Base-by-base conservation (phyloP, 352 stramenopile species). In the Phytopythium oedochilum region DNA sequence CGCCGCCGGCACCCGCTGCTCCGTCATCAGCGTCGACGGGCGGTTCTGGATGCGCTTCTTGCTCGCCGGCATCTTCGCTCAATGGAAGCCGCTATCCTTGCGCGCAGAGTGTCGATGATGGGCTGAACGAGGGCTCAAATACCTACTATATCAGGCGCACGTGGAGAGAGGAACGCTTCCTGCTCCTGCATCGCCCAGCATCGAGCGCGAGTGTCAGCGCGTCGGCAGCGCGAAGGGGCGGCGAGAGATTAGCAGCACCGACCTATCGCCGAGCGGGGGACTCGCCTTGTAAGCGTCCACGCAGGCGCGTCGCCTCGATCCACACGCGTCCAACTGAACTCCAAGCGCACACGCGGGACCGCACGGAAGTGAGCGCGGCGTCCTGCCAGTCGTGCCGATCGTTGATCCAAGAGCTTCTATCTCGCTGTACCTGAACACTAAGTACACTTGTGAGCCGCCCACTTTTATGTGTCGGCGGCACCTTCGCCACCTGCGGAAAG, bases 1-100 rank as follows among this genome's bases (percentile, higher is more conserved):
- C 31, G 74, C 71, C 14, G 77, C 68, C 0, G 78, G 82, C 43
- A 89, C 77, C 47, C 71, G 70, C 47, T 89, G 82, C 36, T 68
- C 70, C 35, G 61, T 66, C 44, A 77, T 63, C 36, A 73, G 64
- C 46, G 72, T 51, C n/a, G 68, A 55, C 18, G 63, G 67, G 34
- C 78, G 73, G 34, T 78, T 71, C 68, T 89, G 73, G 60, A 89
- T 86, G 45, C 81, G 78, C 64, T 89, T 92, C 63, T 92, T 92
- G 58, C 76, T 88, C 36, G 77, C 78, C 0, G 78, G 78, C 81
- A 92, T 92, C 8, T 15, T 42, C n/a, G n/a, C n/a, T n/a, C n/a
- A n/a, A n/a, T n/a, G n/a, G n/a, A n/a, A n/a, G n/a, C n/a, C n/a
- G n/a, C n/a, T n/a, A n/a, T n/a, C n/a, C n/a, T n/a, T n/a, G 15